Percentiles rank a stretch among this genome's conserved stretches.
Evolutionary conservation across 225 moss, liverwort and hornwort genomes (phyloP).

Genomic region (Takakia lepidozioides): DNA sequence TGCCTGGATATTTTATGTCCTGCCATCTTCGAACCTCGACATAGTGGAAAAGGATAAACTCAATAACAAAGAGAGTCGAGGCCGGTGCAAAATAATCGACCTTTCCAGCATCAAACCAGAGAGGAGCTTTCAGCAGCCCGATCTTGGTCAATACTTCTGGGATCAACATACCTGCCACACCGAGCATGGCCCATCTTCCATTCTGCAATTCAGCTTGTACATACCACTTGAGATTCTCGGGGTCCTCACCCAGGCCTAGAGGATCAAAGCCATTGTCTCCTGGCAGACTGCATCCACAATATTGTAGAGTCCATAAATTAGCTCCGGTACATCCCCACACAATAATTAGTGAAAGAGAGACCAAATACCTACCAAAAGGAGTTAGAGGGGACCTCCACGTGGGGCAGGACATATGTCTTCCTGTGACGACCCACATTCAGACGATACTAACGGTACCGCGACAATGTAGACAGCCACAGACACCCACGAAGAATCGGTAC

Average conservation of each 20-base stretch:
- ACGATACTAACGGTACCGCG: too few relatives aligned
- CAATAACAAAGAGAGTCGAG: constrained; percentile 51
- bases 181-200: constrained; percentile 55
- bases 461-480: too few relatives aligned
- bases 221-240: constrained; percentile 44
- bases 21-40: constrained; percentile 54
- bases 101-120: constrained; percentile 45
- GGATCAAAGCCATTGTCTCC: constrained; percentile 63
- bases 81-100: constrained; percentile 45
- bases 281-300: constrained; percentile 22
- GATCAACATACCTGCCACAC: constrained; percentile 34
- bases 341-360: too few relatives aligned
- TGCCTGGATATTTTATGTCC: constrained; percentile 56
- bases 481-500: too few relatives aligned
- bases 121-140: constrained; percentile 25
- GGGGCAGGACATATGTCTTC: too few relatives aligned
- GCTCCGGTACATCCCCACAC: too few relatives aligned
- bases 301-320: too few relatives aligned
- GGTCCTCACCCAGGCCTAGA: constrained; percentile 42
- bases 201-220: constrained; percentile 48
- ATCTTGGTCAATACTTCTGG: constrained; percentile 40
- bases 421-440: too few relatives aligned
- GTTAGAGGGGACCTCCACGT: too few relatives aligned
- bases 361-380: too few relatives aligned
- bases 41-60: constrained; percentile 57